Evolutionary conservation across 2,329 filamentous ascomycete species (phyloP).

Genomic region (Cladosporium colombiae): DNA sequence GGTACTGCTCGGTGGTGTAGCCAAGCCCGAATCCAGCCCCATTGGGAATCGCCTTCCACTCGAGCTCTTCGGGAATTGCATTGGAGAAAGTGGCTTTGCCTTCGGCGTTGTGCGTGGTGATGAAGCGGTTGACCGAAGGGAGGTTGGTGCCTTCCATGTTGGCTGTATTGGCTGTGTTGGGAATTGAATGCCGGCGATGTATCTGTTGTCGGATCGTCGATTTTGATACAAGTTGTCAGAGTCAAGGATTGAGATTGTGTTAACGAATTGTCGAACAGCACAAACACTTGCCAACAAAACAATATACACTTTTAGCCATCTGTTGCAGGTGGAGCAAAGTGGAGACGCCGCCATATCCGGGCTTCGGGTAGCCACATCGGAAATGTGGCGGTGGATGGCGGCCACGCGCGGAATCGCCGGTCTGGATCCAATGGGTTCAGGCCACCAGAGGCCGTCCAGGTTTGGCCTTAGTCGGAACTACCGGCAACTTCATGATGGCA

Average conservation of each 20-base stretch:
- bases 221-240: not conserved
- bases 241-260: not conserved
- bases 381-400: slow-evolving; percentile 3
- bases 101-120: slow-evolving; percentile 34
- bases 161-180: not conserved
- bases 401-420: not conserved
- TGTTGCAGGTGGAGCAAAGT: not conserved
- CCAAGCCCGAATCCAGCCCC: slow-evolving; percentile 50
- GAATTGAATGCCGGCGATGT: not conserved
- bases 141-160: slow-evolving; percentile 14
- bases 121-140: slow-evolving; percentile 22
- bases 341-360: not conserved
- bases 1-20: slow-evolving; percentile 52
- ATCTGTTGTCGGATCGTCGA: not conserved
- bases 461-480: not conserved
- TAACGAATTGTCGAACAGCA: not conserved
- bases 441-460: not conserved
- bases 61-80: slow-evolving; percentile 27
- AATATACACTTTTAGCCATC: not conserved
- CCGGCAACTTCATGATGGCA: slow-evolving; percentile 1
- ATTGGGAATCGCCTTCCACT: slow-evolving; percentile 23
- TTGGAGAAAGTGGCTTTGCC: slow-evolving; percentile 35
- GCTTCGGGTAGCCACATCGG: not conserved
- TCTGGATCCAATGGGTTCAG: not conserved
- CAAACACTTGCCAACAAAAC: not conserved